Evolutionary conservation across 768 basidiomycete genomes (phyloP).

Genomic region (Auriscalpium microsporum): DNA sequence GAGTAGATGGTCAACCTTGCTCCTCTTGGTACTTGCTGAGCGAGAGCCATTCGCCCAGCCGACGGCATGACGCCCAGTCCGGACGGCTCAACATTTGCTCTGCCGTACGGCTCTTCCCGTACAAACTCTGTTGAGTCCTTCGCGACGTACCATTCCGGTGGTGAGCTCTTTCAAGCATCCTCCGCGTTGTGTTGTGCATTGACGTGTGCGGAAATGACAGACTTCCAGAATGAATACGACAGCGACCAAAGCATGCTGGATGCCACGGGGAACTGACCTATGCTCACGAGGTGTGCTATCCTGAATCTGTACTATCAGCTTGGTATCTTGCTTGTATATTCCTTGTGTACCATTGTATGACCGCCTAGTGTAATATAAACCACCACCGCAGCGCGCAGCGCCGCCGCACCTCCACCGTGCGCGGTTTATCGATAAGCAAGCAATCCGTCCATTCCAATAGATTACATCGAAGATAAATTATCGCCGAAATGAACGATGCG

Average conservation of each 20-base stretch:
- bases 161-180: background rate
- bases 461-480: background rate
- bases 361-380: background rate
- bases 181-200: background rate
- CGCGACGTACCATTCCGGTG: background rate
- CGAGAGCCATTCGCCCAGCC: too few species aligned
- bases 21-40: too few species aligned
- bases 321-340: background rate
- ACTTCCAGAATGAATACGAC: background rate
- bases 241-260: conserved; percentile 4
- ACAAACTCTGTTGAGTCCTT: background rate
- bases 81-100: background rate
- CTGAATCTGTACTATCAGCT: too few species aligned
- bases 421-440: background rate
- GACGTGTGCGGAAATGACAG: background rate
- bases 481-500: conserved; percentile 6
- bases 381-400: background rate
- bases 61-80: background rate
- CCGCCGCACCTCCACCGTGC: background rate
- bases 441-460: background rate
- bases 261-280: background rate
- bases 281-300: too few species aligned
- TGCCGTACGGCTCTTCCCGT: conserved; percentile 3
- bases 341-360: background rate
- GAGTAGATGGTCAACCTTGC: background rate